Conservation (phyloP, 345 rosid genomes). For the Ailanthus altissimus region DNA sequence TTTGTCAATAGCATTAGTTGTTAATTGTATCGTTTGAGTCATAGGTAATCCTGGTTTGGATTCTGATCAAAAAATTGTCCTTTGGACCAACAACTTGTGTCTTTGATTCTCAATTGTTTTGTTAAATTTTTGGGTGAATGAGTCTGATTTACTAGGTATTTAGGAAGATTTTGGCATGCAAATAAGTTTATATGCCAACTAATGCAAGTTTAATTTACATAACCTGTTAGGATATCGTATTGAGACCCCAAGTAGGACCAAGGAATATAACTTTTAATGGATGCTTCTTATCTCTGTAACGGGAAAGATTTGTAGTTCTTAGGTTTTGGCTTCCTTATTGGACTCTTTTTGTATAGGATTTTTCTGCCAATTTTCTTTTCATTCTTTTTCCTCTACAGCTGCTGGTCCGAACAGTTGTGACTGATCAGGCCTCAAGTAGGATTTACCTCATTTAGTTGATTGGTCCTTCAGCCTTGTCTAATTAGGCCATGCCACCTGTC, state of each 20-base stretch:
- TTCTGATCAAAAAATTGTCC: too few species aligned
- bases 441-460: not conserved
- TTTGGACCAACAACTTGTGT: not conserved
- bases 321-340: not conserved
- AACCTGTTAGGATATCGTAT: not conserved
- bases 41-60: not conserved
- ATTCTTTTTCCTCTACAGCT: not conserved
- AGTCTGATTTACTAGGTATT: not conserved
- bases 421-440: not conserved
- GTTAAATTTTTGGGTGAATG: not conserved
- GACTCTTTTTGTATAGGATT: not conserved
- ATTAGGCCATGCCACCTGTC: not conserved
- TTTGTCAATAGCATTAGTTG: not conserved
- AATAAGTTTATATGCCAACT: not conserved
- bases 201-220: not conserved
- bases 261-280: not conserved
- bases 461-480: not conserved
- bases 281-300: not conserved
- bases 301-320: not conserved
- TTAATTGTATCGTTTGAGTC: not conserved
- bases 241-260: not conserved
- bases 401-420: not conserved
- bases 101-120: not conserved
- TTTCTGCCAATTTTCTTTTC: not conserved
- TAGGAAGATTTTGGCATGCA: not conserved